These are phyloP conservation scores for Rhizophagus sp. DNA, from an alignment of 192 early-diverging fungal genomes.

Conservation along the genomic window DNA sequence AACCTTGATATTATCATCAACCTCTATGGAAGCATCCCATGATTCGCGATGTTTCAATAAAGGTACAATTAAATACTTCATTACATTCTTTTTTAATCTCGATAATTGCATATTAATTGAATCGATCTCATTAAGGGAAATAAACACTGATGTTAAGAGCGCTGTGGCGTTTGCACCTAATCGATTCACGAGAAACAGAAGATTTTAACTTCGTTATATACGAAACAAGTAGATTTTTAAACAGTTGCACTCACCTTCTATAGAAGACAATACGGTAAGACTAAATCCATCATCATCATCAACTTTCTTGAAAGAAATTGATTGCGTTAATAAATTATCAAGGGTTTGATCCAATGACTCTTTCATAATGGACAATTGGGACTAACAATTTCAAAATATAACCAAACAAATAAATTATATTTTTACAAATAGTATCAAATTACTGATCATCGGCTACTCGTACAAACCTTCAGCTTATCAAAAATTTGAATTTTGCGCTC, in stretches of 20 bases:
- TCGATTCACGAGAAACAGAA: not conserved
- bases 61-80: slow-evolving; percentile 27
- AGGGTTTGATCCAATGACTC: slow-evolving; percentile 25
- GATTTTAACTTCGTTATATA: not conserved
- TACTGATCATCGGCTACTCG: not conserved
- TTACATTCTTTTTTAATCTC: slow-evolving; percentile 28
- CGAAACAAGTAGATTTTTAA: not conserved
- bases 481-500: slow-evolving; percentile 27
- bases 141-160: slow-evolving; percentile 23
- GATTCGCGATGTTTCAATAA: slow-evolving; percentile 19
- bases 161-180: slow-evolving; percentile 3
- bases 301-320: slow-evolving; percentile 27
- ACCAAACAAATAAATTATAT: not conserved
- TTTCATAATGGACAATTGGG: slow-evolving; percentile 24
- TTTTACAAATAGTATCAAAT: too few species aligned
- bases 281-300: not conserved
- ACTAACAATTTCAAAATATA: not conserved
- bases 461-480: slow-evolving; percentile 30
- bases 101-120: slow-evolving; percentile 27
- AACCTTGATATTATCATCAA: slow-evolving; percentile 9
- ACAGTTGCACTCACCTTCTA: not conserved
- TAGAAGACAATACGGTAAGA: slow-evolving; percentile 16
- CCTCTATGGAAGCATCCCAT: slow-evolving; percentile 8
- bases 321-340: slow-evolving; percentile 20
- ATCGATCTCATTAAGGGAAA: slow-evolving; percentile 20